These are phyloP conservation scores for Pseudocercospora vitis DNA, from an alignment of 2,329 filamentous ascomycete genomes.

Conservation along the genomic window DNA sequence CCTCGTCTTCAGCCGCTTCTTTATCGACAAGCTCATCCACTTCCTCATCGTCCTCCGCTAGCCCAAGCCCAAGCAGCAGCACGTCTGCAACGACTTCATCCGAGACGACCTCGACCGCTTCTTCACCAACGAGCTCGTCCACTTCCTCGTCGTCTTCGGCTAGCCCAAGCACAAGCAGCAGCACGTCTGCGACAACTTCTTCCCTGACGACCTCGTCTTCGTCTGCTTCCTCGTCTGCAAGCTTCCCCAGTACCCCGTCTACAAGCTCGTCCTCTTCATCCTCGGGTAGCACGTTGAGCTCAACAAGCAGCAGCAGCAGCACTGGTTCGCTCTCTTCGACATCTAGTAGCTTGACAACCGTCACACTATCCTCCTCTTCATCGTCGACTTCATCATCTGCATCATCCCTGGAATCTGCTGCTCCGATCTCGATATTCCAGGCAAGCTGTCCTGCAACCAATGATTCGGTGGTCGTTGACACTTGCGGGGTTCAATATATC, in stretches of 20 bases:
- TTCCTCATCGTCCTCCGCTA: too few relatives aligned
- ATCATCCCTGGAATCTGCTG: background rate
- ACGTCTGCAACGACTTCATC: too few relatives aligned
- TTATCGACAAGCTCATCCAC: too few relatives aligned
- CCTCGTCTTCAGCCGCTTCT: too few relatives aligned
- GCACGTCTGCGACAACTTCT: conserved; percentile 1
- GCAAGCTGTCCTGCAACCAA: conserved; percentile 8
- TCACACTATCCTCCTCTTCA: too few relatives aligned
- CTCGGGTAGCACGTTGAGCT: background rate
- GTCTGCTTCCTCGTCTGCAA: too few relatives aligned
- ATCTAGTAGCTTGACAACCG: too few relatives aligned
- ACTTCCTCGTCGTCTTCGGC: too few relatives aligned
- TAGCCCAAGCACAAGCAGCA: background rate
- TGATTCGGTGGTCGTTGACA: conserved; percentile 1
- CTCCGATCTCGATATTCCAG: background rate
- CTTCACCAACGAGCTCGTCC: background rate
- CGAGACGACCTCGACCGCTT: too few relatives aligned
- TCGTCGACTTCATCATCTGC: background rate
- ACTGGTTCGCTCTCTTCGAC: too few relatives aligned
- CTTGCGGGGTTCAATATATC: conserved; percentile 6
- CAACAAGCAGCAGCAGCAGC: background rate
- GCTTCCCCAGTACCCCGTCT: too few relatives aligned
- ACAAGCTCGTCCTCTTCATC: background rate
- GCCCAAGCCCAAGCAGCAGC: too few relatives aligned
- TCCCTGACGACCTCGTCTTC: background rate